These are phyloP conservation scores for Pelargonium cotyledonis DNA, from an alignment of 441 rosid species.

Conservation along the genomic window DNA sequence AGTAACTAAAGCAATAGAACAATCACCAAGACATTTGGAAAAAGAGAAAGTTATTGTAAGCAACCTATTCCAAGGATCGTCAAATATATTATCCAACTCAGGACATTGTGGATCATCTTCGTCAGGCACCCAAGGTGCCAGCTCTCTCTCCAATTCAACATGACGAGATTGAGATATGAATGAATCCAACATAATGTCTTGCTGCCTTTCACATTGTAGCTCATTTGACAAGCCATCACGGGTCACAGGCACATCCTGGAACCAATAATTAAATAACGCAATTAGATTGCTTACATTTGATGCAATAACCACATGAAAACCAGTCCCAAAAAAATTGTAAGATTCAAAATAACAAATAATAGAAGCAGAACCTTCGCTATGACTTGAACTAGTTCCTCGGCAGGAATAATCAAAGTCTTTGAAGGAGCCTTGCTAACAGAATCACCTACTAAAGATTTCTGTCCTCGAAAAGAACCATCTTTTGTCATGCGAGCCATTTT, in stretches of 20 bases:
- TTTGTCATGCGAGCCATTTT: constrained; percentile 78
- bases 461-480: constrained; percentile 54
- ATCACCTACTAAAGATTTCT: constrained; percentile 41
- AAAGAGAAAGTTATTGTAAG: constrained; percentile 19
- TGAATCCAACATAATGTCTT: constrained; percentile 76
- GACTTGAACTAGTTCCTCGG: constrained; percentile 86
- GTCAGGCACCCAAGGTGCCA: constrained; percentile 82
- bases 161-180: constrained; percentile 57
- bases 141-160: constrained; percentile 58
- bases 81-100: constrained; percentile 71
- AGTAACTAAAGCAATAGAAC: neutral
- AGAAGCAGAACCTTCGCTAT: constrained; percentile 60
- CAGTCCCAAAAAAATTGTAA: constrained; percentile 4
- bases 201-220: constrained; percentile 43
- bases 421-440: constrained; percentile 62
- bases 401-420: constrained; percentile 62
- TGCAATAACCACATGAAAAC: neutral
- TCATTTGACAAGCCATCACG: constrained; percentile 50
- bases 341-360: constrained; percentile 5
- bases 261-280: constrained; percentile 4
- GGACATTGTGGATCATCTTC: constrained; percentile 54
- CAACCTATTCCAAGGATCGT: constrained; percentile 59
- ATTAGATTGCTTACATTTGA: constrained; percentile 12
- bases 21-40: constrained; percentile 17
- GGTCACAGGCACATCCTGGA: constrained; percentile 71